Base-by-base conservation (phyloP, 495 filamentous ascomycete genomes). In the Achaetomiella virescens region DNA sequence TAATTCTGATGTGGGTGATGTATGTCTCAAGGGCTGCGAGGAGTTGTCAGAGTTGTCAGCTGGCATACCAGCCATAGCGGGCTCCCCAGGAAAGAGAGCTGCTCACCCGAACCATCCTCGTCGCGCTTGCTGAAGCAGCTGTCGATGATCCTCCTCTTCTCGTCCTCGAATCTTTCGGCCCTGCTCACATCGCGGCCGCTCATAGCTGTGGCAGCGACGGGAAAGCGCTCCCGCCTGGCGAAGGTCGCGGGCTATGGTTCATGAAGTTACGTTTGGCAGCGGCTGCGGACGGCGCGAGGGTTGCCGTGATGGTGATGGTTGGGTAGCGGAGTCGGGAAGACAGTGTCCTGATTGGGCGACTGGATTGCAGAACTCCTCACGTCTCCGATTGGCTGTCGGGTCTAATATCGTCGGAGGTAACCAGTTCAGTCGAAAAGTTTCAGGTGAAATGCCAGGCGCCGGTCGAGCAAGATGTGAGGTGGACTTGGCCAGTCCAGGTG, bases 161-260 rank as follows among this genome's bases (percentile, higher is more conserved):
- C 93, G 61, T 97, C 90, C 70, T 98, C 91, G 68, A 96, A 98
- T 61, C 81, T 80, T 73, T 96, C 89, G 9, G 92, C 92, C 69
- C 89, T 84, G 52, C 76, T 87, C 74, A 80, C 50, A 25, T 74
- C 73, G 52, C 71, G 71, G 62, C 68, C 65, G 57, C 61, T 63
- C 60, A 58, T 60, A 31, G 65, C 47, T 59, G 61, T 62, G 57
- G 47, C 38, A 48, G 31, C 52, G 36, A 50, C 36, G 48, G 48
- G 29, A 52, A 38, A 45, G 59, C 50, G 54, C 59, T 58, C 61
- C 63, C 47, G 61, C 61, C 64, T 61, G 53, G 48, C 50, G 48
- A 35, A 44, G 57, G 48, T 25, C 24, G 48, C 8, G 15, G 49
- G 21, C 37, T 49, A 48, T 37, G 55, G 46, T 52, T 69, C 66